Evolutionary conservation across 768 basidiomycete genomes (phyloP).

Genomic region (Leccinellum luteum): DNA sequence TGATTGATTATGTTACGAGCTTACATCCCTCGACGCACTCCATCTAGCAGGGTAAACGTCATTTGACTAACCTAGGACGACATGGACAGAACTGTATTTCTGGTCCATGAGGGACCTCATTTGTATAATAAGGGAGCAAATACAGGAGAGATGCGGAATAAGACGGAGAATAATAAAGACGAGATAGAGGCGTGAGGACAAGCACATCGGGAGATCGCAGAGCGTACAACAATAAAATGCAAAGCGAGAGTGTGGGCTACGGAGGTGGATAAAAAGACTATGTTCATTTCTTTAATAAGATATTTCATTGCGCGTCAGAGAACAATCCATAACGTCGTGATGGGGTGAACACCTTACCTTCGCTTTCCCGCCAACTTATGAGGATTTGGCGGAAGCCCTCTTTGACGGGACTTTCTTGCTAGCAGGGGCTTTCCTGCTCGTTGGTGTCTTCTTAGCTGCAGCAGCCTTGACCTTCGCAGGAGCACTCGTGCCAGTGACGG

Average conservation of each 20-base stretch:
- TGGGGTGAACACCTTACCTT: slow-evolving; percentile 1
- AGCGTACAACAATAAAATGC: slow-evolving; percentile 23
- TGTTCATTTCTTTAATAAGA: neutral
- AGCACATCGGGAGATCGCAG: slow-evolving; percentile 31
- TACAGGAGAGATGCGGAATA: slow-evolving; percentile 31
- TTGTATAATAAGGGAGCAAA: slow-evolving; percentile 22
- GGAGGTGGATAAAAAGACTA: neutral
- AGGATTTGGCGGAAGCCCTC: slow-evolving; percentile 16
- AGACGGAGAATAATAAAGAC: slow-evolving; percentile 24
- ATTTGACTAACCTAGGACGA: neutral
- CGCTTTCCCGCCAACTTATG: slow-evolving; percentile 9
- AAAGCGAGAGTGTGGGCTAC: slow-evolving; percentile 11
- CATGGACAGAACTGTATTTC: neutral
- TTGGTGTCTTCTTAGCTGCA: slow-evolving; percentile 33
- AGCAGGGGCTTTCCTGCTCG: slow-evolving; percentile 26
- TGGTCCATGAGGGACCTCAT: neutral
- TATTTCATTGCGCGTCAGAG: neutral
- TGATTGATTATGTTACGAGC: neutral
- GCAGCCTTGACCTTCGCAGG: slow-evolving; percentile 34
- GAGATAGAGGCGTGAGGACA: slow-evolving; percentile 9
- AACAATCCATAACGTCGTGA: neutral
- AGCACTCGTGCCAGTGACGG: slow-evolving; percentile 48
- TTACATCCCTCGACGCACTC: neutral
- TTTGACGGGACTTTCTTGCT: slow-evolving; percentile 25
- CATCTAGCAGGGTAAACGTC: neutral